Percentiles rank a stretch among this genome's conserved stretches.
Conservation (phyloP, 768 basidiomycete genomes). For the Leucosporidium creatinivorum region DNA sequence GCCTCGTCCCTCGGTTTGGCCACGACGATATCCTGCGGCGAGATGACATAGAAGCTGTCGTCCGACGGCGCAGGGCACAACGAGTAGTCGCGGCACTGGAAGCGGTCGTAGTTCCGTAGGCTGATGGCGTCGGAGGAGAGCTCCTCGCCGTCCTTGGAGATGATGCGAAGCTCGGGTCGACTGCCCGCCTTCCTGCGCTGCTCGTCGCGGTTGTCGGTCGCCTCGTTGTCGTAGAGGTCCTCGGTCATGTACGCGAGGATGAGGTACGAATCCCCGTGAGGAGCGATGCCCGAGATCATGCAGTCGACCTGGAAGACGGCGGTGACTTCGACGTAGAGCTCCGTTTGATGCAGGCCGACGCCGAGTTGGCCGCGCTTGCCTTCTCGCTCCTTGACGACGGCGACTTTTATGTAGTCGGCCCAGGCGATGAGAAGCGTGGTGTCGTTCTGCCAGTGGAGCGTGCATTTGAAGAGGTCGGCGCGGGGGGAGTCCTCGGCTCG, state of each 20-base stretch:
- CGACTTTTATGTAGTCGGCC: constrained; percentile 81
- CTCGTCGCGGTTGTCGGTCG: constrained; percentile 59
- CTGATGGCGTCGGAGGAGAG: constrained; percentile 73
- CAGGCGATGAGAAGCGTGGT: constrained; percentile 82
- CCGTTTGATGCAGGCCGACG: constrained; percentile 22
- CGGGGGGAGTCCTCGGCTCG: constrained; percentile 73
- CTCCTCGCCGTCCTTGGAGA: constrained; percentile 82
- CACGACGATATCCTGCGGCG: constrained; percentile 76
- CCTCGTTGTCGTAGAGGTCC: constrained; percentile 50
- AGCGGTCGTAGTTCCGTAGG: constrained; percentile 68
- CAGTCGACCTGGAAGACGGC: constrained; percentile 88
- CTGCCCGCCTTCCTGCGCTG: constrained; percentile 78
- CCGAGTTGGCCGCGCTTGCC: constrained; percentile 28
- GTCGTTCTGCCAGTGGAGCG: constrained; percentile 85
- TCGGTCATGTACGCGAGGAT: constrained; percentile 66
- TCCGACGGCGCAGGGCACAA: constrained; percentile 14
- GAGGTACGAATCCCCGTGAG: constrained; percentile 56
- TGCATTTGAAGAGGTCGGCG: constrained; percentile 90
- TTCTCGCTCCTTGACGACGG: constrained; percentile 50
- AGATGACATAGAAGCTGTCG: constrained; percentile 64
- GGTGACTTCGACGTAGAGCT: constrained; percentile 72
- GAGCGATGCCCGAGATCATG: constrained; percentile 85
- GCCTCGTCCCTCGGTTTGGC: constrained; percentile 78
- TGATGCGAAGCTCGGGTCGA: constrained; percentile 88
- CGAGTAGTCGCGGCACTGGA: constrained; percentile 90